Base-by-base conservation (phyloP, 2,329 filamentous ascomycete species). In the Xylaria sp. region DNA sequence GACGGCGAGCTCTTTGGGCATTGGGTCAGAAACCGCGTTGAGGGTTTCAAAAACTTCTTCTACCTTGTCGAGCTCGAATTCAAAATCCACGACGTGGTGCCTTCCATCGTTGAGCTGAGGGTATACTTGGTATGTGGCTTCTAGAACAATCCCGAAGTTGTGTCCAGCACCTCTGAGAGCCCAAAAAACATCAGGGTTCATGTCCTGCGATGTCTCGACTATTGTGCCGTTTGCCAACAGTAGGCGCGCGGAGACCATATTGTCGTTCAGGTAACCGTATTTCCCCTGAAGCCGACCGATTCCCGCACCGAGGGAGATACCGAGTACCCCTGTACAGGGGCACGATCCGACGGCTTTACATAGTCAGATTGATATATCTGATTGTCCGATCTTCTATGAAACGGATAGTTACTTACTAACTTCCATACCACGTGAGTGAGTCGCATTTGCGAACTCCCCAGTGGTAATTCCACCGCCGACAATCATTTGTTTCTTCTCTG, bases 71-170 rank as follows among this genome's bases (percentile, higher is more conserved):
- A 61, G 23, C 12, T 46, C 57, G 12, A 66, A 66, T 10, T 60
- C 57, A 4, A 43, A 66, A 12, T 66, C 63, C 10, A 51, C 31
- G 7, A 55, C 25, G 20, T 28, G 41, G 25, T 66, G 63, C 15
- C 18, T 31, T 9, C 63, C 63, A n/a, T 39, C 9, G 28, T 66
- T 66, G 8, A 18, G 62, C 15, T 64, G 62, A 3, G 62, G 62
- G 28, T 57, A 59, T 6, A 64, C 62, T n/a, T 59, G 13, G 23
- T 41, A 64, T 1, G 58, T 61, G 1, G 62, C 58, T n/a, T 70
- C 55, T 15, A 70, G 46, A 5, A 62, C 62, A 39, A 72, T 66
- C 18, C 70, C 68, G 23, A 72, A 69, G 12, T 71, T 71, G 12
- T 67, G 61, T 12, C 68, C 70, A 9, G 68, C 70, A 1, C 70